Percentiles rank a stretch among this genome's conserved stretches.
Conservation (phyloP, 208 protist genomes). For the Acanthamoeba lenticulata region DNA sequence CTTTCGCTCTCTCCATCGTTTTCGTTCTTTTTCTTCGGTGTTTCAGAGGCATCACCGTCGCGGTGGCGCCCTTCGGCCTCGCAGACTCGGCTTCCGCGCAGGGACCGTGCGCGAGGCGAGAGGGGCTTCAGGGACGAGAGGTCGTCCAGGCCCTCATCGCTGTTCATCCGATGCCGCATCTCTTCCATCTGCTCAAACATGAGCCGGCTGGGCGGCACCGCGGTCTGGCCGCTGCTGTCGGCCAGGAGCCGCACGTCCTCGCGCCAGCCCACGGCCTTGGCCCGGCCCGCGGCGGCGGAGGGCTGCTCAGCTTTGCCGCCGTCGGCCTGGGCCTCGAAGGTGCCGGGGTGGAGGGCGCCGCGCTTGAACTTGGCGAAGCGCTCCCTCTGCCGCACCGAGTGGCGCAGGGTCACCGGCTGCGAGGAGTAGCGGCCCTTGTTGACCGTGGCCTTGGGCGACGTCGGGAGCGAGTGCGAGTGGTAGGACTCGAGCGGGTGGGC, state of each 20-base stretch:
- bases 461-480: conserved; percentile 30
- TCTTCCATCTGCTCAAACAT: conserved; percentile 26
- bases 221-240: background rate
- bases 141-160: background rate
- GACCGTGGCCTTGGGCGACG: background rate
- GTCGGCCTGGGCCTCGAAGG: background rate
- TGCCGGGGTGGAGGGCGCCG: background rate
- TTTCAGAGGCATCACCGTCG: background rate
- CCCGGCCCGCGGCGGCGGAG: background rate
- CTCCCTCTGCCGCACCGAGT: background rate
- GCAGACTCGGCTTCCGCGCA: background rate
- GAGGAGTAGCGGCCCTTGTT: background rate
- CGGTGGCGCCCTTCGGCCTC: background rate
- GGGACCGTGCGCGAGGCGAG: background rate
- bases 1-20: background rate
- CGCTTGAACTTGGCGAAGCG: background rate
- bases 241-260: background rate
- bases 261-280: background rate
- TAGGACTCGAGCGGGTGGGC: background rate
- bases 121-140: background rate
- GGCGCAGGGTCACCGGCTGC: conserved; percentile 31
- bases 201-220: background rate
- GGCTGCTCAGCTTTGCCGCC: background rate
- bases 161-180: background rate
- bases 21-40: background rate